Evolutionary conservation across 768 basidiomycete species (phyloP), one percentile per base, ranked within the genome.

Genomic region (Russula brevipes): DNA sequence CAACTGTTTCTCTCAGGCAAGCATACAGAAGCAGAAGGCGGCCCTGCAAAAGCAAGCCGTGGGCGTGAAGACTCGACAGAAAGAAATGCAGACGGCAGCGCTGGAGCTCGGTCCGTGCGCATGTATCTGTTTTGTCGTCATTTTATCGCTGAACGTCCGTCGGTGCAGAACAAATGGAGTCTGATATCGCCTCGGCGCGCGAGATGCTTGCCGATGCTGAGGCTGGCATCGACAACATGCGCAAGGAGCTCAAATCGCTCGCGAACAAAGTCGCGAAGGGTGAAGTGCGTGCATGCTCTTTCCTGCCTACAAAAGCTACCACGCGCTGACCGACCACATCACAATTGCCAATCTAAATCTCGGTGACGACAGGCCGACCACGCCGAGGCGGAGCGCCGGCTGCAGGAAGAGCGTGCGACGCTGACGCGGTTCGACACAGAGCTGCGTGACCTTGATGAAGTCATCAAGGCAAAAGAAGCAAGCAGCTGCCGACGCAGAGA

Each of bases 371-470:
- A 91, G 85, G 77, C 76, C 50, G 74, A 79, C 14, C 82, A 88
- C 67, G 77, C 82, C 36, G 80, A 82, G 64, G 89, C 89, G 1
- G 87, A 92, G 64, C 76, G 76, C 3, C 86, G 84, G 66, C 82
- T 98, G 12, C 80, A 85, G 63, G 88, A 92, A 66, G 97, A 98
- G 73, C 86, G 88, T 24, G 93, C 92, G 5, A 88, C 91, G 7
- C 81, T 98, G 11, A 86, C 84, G 19, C 85, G 90, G 2, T 98
- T 95, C 73, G 94, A 96, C 70, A 82, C 84, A 45, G 95, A 98
- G 73, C 76, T 99, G 64, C 86, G 87, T 61, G 86, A 85, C 38
- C 85, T 98, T 0, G 92, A 95, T 36, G 79, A 79, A 5, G 85
- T 83, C 44, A 88, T 98, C 73, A 91, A 91, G 74, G 82, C 78